These are phyloP conservation scores for Fraxinus ornus DNA, from an alignment of 305 asterid species.

Conservation along the genomic window DNA sequence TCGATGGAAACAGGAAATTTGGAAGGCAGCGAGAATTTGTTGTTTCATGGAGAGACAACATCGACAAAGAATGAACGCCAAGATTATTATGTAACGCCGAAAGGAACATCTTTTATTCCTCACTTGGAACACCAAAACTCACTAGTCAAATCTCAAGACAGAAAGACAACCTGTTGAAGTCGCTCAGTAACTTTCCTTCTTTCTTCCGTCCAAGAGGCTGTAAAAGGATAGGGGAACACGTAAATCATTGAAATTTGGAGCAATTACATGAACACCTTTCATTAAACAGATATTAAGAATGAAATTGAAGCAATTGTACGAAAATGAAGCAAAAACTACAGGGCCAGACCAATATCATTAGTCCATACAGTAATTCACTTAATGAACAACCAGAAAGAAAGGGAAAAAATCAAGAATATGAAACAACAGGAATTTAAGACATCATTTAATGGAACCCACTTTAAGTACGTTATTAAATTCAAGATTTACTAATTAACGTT, in stretches of 20 bases:
- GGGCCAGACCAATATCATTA: not conserved
- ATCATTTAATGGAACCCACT: not conserved
- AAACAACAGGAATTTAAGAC: not conserved
- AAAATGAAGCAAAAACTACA: not conserved
- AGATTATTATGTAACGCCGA: slow-evolving; percentile 22
- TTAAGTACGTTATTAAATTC: not conserved
- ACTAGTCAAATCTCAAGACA: not conserved
- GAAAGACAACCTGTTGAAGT: not conserved
- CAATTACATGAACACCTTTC: not conserved
- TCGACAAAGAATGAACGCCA: slow-evolving; percentile 13
- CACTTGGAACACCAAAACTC: not conserved
- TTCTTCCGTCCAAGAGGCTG: not conserved
- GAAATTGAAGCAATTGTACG: not conserved
- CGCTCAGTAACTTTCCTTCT: not conserved
- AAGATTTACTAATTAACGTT: not conserved
- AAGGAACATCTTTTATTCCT: slow-evolving; percentile 19
- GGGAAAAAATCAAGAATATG: not conserved
- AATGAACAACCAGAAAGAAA: not conserved
- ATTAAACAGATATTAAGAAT: not conserved
- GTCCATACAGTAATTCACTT: not conserved
- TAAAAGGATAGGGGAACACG: not conserved
- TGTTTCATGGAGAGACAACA: slow-evolving; percentile 10
- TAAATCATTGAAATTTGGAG: not conserved
- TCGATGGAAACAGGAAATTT: slow-evolving; percentile 22
- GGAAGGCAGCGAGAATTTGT: slow-evolving; percentile 2